Percentiles rank a stretch among this genome's conserved stretches.
phyloP scores from a whole-genome alignment of 2,329 filamentous ascomycete species.

The Colletotrichum caudatum region DNA sequence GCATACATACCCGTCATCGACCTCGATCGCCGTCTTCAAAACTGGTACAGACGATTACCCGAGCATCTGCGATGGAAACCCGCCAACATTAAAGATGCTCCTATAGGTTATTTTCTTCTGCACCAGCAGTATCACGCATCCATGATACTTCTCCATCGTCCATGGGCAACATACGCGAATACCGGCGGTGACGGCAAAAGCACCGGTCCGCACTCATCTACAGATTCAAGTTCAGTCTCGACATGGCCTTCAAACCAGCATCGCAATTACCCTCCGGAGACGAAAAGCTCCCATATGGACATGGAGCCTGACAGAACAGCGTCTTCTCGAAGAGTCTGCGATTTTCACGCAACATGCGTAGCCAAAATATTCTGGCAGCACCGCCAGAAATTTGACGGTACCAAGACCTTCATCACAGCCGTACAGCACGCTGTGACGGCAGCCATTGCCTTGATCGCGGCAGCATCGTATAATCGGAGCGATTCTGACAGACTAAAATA shows the following conservation, averaged over 20 bases:
- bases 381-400: constrained; percentile 63
- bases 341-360: constrained; percentile 65
- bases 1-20: constrained; percentile 64
- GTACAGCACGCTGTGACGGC: constrained; percentile 68
- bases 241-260: constrained; percentile 27
- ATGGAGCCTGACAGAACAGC: constrained; percentile 58
- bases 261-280: constrained; percentile 45
- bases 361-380: constrained; percentile 68
- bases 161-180: constrained; percentile 64
- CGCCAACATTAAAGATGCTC: constrained; percentile 62
- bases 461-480: constrained; percentile 53
- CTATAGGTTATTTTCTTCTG: constrained; percentile 64
- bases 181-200: constrained; percentile 49
- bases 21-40: constrained; percentile 65
- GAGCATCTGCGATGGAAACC: constrained; percentile 62
- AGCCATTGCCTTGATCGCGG: constrained; percentile 65
- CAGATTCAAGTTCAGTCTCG: constrained; percentile 44
- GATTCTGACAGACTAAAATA: constrained; percentile 55
- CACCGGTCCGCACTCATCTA: constrained; percentile 50
- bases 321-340: constrained; percentile 64
- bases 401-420: constrained; percentile 62
- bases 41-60: constrained; percentile 65
- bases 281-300: constrained; percentile 51
- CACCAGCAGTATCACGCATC: constrained; percentile 68
- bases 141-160: constrained; percentile 65